A percentile compares a stretch with the other conserved stretches of the same genome.
Evolutionary conservation across 345 rosid species (phyloP).

Genomic region (Excoecaria agallocha): DNA sequence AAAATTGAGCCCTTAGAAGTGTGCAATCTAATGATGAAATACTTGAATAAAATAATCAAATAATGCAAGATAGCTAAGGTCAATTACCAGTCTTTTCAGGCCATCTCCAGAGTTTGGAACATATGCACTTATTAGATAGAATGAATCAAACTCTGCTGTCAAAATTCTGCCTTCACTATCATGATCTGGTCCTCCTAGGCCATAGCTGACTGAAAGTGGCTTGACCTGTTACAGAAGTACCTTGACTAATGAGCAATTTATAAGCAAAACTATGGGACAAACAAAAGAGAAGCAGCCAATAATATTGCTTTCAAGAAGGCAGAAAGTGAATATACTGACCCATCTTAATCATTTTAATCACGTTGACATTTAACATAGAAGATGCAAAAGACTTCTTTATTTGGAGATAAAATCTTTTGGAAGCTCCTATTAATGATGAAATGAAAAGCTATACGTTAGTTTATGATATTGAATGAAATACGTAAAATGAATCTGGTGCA

Average conservation of each 20-base stretch:
- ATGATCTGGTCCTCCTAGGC: slow-evolving; percentile 73
- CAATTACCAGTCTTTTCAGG: slow-evolving; percentile 80
- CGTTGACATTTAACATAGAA: background rate
- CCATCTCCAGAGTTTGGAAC: slow-evolving; percentile 99
- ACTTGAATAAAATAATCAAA: slow-evolving; percentile 14
- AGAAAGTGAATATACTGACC: background rate
- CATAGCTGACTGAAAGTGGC: slow-evolving; percentile 82
- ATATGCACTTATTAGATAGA: slow-evolving; percentile 64
- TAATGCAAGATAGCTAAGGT: slow-evolving; percentile 7
- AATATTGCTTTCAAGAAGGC: background rate
- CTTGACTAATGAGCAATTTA: slow-evolving; percentile 1
- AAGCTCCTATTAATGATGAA: background rate
- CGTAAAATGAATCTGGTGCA: background rate
- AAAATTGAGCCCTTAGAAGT: slow-evolving; percentile 7
- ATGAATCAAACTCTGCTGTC: slow-evolving; percentile 82
- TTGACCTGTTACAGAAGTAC: slow-evolving; percentile 56
- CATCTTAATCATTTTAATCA: background rate
- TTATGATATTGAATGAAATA: background rate
- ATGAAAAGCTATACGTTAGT: background rate
- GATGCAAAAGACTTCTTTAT: background rate
- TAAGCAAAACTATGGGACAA: slow-evolving; percentile 6
- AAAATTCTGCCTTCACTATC: slow-evolving; percentile 86
- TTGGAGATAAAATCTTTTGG: background rate
- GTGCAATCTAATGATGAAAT: slow-evolving; percentile 2
- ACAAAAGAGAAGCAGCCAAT: background rate